Base-by-base conservation (phyloP, 176 grass and related monocot species). In the Phragmites australis region DNA sequence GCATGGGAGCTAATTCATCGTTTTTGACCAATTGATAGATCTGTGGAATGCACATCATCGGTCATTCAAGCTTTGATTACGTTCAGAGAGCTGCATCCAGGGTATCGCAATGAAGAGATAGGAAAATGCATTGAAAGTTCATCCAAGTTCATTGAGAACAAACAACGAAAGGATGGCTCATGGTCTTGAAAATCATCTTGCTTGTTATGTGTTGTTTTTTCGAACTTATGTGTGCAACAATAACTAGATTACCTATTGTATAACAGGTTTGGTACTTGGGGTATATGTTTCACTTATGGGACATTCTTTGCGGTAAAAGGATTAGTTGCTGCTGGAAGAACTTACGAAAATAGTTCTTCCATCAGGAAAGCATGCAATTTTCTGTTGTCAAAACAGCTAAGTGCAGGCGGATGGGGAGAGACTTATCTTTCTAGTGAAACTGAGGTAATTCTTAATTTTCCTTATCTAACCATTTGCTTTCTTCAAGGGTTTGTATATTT, bases 271-370 rank as follows among this genome's bases (percentile, higher is more conserved):
- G 82, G 88, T 13, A 75, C 1, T 17, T 93, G 91, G 88, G 81
- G 81, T 41, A 7, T 93, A 67, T 93, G 88, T 49, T 93, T 88
- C 59, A 90, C 91, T 2, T 90, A 93, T 26, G 91, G 82, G 8
- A 40, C 70, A 34, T 88, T 89, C 55, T 93, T 93, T 26, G 79
- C 61, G 3, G 9, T 93, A 31, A 79, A 78, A 52, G 88, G 87
- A 19, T 66, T 93, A 32, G 64, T 63, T 51, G 58, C 57, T 40
- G 78, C 85, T 16, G 79, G 88, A 63, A 84, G 73, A 73, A 78
- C 85, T 29, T 94, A 88, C 1, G 27, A 88, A 26, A 91, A 83
- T 63, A 84, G 48, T 55, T 37, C 68, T 31, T 81, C 45, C 68
- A 67, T 91, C 8, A 82, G 65, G 6, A 91, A 78, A 68, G 92